These are phyloP conservation scores for Kodamaea kaohsiungensis DNA, from an alignment of 805 yeast genomes.

Conservation along the genomic window DNA sequence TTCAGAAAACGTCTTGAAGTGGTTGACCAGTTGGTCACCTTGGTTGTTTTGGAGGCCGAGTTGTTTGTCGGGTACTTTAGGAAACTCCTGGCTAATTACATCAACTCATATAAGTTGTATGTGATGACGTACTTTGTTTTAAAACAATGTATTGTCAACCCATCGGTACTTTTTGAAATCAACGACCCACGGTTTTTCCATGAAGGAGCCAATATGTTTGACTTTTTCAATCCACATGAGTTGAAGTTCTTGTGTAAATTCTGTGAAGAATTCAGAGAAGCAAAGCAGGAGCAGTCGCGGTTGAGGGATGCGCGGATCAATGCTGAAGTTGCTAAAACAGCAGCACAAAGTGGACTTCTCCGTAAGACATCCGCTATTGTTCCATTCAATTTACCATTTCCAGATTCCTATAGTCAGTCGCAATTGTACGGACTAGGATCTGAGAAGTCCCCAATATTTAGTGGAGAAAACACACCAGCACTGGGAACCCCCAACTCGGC, in stretches of 20 bases:
- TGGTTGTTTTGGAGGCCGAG: slow-evolving; percentile 39
- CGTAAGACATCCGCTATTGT: slow-evolving; percentile 5
- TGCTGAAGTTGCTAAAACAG: not conserved
- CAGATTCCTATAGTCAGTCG: slow-evolving; percentile 5
- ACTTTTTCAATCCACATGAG: slow-evolving; percentile 37
- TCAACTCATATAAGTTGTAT: slow-evolving; percentile 42
- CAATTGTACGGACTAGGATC: slow-evolving; percentile 2
- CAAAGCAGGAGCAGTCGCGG: slow-evolving; percentile 29
- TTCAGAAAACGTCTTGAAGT: slow-evolving; percentile 28
- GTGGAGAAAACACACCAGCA: not conserved
- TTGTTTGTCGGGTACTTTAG: slow-evolving; percentile 44
- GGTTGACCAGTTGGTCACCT: slow-evolving; percentile 31
- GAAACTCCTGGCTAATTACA: slow-evolving; percentile 36
- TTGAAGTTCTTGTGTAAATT: slow-evolving; percentile 35
- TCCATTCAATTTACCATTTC: slow-evolving; percentile 9
- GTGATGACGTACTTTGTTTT: slow-evolving; percentile 43
- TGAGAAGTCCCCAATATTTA: not conserved
- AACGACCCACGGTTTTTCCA: slow-evolving; percentile 30
- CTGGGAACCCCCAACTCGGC: not conserved
- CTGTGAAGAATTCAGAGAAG: slow-evolving; percentile 40
- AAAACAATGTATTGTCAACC: slow-evolving; percentile 42
- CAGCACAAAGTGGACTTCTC: not conserved
- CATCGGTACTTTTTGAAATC: slow-evolving; percentile 35
- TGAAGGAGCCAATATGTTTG: slow-evolving; percentile 41
- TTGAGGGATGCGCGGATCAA: slow-evolving; percentile 5